Conservation (phyloP, 495 filamentous ascomycete species). For the Collariella sp. region DNA sequence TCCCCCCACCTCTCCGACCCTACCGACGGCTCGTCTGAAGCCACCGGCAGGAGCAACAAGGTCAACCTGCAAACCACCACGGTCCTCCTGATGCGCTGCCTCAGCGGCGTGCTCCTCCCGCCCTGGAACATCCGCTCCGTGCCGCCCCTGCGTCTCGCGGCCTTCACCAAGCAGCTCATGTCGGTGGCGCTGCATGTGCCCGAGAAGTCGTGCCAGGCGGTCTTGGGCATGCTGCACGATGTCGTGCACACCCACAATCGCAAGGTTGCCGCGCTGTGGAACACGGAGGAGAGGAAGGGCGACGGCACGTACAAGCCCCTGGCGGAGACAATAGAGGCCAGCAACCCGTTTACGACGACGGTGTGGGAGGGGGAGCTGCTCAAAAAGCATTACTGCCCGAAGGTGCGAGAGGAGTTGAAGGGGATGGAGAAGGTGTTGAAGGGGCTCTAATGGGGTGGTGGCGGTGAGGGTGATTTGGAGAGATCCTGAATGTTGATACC, state of each 20-base stretch:
- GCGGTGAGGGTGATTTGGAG: neutral
- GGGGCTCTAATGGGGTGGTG: neutral
- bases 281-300: constrained; percentile 74
- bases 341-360: constrained; percentile 81
- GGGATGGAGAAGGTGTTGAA: constrained; percentile 55
- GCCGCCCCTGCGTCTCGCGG: constrained; percentile 69
- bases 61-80: constrained; percentile 90
- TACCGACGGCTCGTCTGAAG: constrained; percentile 33
- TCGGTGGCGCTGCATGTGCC: constrained; percentile 74
- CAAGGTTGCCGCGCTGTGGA: constrained; percentile 35
- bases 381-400: constrained; percentile 76
- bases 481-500: neutral
- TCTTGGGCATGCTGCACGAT: constrained; percentile 63
- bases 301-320: constrained; percentile 51
- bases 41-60: constrained; percentile 44
- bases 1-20: constrained; percentile 75
- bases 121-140: constrained; percentile 51
- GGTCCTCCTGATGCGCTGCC: constrained; percentile 77
- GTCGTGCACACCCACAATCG: constrained; percentile 51
- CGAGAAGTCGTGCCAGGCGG: constrained; percentile 74
- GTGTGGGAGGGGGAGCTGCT: constrained; percentile 92
- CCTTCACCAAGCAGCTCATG: constrained; percentile 88
- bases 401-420: constrained; percentile 65
- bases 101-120: constrained; percentile 68
- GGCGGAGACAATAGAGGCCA: constrained; percentile 58